Conservation (phyloP, 345 rosid genomes). For the Brassica cretica region DNA sequence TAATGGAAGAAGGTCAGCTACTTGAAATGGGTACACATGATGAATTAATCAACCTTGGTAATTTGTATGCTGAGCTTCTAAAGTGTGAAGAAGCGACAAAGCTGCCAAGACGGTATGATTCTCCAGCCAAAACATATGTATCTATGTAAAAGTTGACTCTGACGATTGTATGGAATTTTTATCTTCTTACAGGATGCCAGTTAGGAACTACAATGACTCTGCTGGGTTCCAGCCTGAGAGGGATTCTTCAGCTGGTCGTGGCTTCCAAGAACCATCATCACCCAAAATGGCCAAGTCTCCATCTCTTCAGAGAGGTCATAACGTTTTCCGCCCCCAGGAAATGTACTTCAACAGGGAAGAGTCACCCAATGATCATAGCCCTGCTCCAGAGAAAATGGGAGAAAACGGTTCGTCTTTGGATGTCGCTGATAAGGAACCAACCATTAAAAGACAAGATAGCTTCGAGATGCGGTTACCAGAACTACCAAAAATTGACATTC, state of each 20-base stretch:
- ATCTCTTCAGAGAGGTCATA: constrained; percentile 86
- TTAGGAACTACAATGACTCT: constrained; percentile 62
- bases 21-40: constrained; percentile 99
- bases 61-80: constrained; percentile 93
- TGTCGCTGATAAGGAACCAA: constrained; percentile 75
- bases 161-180: constrained; percentile 22
- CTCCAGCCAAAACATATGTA: constrained; percentile 24
- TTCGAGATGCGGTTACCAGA: constrained; percentile 95
- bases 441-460: constrained; percentile 96
- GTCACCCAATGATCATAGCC: constrained; percentile 68
- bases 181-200: constrained; percentile 79
- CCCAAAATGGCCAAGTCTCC: constrained; percentile 89
- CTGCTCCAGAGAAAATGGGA: constrained; percentile 72
- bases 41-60: constrained; percentile 72
- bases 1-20: constrained; percentile 99
- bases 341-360: constrained; percentile 60
- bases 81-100: constrained; percentile 98
- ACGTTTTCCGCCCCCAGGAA: constrained; percentile 58
- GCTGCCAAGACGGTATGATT: constrained; percentile 90
- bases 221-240: constrained; percentile 78
- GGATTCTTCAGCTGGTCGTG: constrained; percentile 83
- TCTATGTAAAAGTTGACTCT: constrained; percentile 11
- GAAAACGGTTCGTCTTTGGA: constrained; percentile 71
- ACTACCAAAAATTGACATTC: constrained; percentile 90
- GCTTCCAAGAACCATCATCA: constrained; percentile 86